Percentiles rank a stretch among this genome's conserved stretches.
Conservation (phyloP, 2,329 filamentous ascomycete species). For the Neonectria punicea region DNA sequence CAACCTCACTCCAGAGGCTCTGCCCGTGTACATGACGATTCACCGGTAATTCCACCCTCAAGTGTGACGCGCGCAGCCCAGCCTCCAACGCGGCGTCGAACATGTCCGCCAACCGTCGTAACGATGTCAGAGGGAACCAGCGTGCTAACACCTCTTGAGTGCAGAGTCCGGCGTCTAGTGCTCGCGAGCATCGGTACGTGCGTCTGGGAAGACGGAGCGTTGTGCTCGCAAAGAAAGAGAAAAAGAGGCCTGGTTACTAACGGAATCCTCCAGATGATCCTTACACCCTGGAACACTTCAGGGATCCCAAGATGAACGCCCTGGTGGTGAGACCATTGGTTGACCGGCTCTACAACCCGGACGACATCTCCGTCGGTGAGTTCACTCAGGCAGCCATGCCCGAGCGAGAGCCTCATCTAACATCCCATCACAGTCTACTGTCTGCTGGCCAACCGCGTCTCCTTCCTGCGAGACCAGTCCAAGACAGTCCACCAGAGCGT, state of each 20-base stretch:
- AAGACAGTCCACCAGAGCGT: constrained; percentile 75
- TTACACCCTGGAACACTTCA: constrained; percentile 68
- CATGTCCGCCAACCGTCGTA: background rate
- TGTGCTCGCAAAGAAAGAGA: background rate
- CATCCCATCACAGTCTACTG: constrained; percentile 67
- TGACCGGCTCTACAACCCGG: constrained; percentile 71
- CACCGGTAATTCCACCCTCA: constrained; percentile 38
- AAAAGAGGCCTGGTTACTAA: constrained; percentile 13
- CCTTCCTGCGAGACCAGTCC: constrained; percentile 75
- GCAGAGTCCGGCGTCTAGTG: constrained; percentile 43
- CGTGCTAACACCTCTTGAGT: constrained; percentile 41
- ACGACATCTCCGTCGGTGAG: constrained; percentile 71
- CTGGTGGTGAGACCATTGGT: constrained; percentile 75
- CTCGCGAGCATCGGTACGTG: constrained; percentile 43
- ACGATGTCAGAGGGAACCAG: constrained; percentile 1
- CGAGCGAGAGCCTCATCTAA: constrained; percentile 7
- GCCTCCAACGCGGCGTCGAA: background rate
- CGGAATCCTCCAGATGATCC: constrained; percentile 49
- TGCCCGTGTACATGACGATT: constrained; percentile 45
- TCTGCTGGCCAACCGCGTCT: constrained; percentile 75
- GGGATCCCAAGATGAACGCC: constrained; percentile 74
- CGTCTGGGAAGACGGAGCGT: background rate
- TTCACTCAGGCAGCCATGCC: background rate
- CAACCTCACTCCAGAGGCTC: constrained; percentile 34
- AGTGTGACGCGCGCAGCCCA: background rate